Base-by-base conservation (phyloP, 1,284 basidiomycete genomes). In the Cutaneotrichosporon daszewskae region DNA sequence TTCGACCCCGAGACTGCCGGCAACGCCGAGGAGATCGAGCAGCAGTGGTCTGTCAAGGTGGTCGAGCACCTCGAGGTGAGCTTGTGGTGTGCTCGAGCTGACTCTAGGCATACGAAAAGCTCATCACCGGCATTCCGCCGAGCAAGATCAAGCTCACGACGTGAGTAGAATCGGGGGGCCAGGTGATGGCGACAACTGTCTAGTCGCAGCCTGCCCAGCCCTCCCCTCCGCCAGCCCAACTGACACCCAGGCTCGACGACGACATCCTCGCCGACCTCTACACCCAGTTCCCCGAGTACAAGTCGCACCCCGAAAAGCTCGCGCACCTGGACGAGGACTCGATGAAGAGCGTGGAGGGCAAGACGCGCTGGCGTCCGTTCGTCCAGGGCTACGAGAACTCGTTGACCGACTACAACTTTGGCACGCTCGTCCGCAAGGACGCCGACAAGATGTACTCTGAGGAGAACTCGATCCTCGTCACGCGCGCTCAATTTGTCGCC, bases 41-140 rank as follows among this genome's bases (percentile, higher is more conserved):
- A 91, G 79, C 91, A 96, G 69, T 95, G 33, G 28, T 31, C 94
- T 20, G 94, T 98, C 42, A 90, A 86, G 72, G 90, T 90, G 26
- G 91, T 97, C 48, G 90, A 95, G 67, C 89, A 95, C 58, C 87
- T 91, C 43, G 87, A 92, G 77, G n/a, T n/a, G n/a, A n/a, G 89
- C 87, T 47, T 53, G 75, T 67, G 6, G 9, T 17, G 20, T 35
- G 53, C n/a, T 65, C 94, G 86, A n/a, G n/a, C n/a, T n/a, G n/a
- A n/a, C n/a, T n/a, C n/a, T n/a, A n/a, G n/a, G 91, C 90, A 6
- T 96, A 96, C 75, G 95, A 92, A 86, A 92, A 90, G 67, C 77
- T 98, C 37, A 75, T 97, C 48, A 85, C 87, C 64, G 84, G 83
- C 60, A 80, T 96, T 43, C 69, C 77, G 32, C 90, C 91, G 35